Evolutionary conservation across 495 filamentous ascomycete genomes (phyloP), one percentile per base, ranked within the genome.

Genomic region (Lasiosphaeria hispida): DNA sequence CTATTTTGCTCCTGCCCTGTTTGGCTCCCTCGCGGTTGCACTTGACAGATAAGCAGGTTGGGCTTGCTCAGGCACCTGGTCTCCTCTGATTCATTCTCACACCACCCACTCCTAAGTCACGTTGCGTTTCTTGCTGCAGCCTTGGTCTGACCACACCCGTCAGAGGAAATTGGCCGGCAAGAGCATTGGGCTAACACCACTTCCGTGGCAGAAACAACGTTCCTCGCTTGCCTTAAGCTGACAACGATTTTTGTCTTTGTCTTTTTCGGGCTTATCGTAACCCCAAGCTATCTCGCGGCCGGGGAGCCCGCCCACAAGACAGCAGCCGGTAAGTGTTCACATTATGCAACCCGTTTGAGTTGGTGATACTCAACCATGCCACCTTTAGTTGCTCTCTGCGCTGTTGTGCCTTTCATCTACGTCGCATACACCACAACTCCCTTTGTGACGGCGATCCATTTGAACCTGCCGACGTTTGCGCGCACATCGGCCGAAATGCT

Each of bases 361-460:
- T 23, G n/a, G n/a, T 38, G 23, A 40, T 39, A 15, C 33, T 15
- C 19, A 48, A 48, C 13, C 4, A 48, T 45, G 48, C 66, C 57
- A 7, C 64, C 55, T 30, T 35, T 19, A 39, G n/a, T 4, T n/a
- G 7, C 52, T 23, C 63, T 80, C 44, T 82, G 77, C 55, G 85
- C 87, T 60, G 63, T 85, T 10, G 63, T 88, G 33, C 90, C 89
- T 7, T 73, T 91, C 65, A 30, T 84, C n/a, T 84, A 86, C 66
- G 79, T 91, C 11, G 74, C 78, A 3, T 87, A 83, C 65, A 83
- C 78, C 35, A 83, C 83, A 1, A 75, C 82, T 4, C 87, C 89
- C 7, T 90, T 86, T 63, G 88, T 92, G 2, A 83, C 84, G n/a
- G 83, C 83, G 57, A 73, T 91, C 52, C 86, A 90, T 69, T 71